phyloP scores from a whole-genome alignment of 2,329 filamentous ascomycete species.

The Fusarium sp. region DNA sequence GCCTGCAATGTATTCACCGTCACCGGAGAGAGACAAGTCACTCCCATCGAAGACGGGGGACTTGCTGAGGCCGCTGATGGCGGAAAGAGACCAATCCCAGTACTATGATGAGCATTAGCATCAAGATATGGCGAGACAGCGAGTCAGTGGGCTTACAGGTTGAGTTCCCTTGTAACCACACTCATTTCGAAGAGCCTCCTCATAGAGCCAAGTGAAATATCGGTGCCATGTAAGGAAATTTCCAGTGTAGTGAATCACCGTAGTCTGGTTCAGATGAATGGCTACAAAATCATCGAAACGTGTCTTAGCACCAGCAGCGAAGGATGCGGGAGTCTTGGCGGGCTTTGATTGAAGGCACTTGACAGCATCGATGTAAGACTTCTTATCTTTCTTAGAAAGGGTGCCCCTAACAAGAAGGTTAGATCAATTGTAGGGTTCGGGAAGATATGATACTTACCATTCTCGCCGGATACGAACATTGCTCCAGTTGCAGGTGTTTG shows the following conservation, averaged over 20 bases:
- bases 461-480: constrained; percentile 51
- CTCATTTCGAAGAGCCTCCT: constrained; percentile 50
- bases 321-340: constrained; percentile 50
- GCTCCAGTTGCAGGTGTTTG: constrained; percentile 46
- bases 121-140: background rate
- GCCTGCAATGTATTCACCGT: constrained; percentile 55
- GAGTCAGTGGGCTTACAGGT: constrained; percentile 47
- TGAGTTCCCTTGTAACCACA: constrained; percentile 57
- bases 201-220: constrained; percentile 52
- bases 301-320: constrained; percentile 58
- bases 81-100: constrained; percentile 61
- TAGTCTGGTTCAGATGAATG: constrained; percentile 63
- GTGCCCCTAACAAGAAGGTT: constrained; percentile 36
- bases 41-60: constrained; percentile 66
- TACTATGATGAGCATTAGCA: constrained; percentile 51
- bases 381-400: constrained; percentile 44
- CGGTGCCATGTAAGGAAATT: constrained; percentile 52
- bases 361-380: constrained; percentile 60
- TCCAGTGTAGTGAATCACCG: constrained; percentile 58
- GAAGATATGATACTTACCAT: constrained; percentile 44
- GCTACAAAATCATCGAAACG: constrained; percentile 66
- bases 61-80: constrained; percentile 52
- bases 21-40: constrained; percentile 59
- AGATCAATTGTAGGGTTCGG: background rate
- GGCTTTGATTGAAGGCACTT: constrained; percentile 59